A percentile compares a stretch with the other conserved stretches of the same genome.
Conservation (phyloP, 306 rosid genomes). For the Inga oerstediana region DNA sequence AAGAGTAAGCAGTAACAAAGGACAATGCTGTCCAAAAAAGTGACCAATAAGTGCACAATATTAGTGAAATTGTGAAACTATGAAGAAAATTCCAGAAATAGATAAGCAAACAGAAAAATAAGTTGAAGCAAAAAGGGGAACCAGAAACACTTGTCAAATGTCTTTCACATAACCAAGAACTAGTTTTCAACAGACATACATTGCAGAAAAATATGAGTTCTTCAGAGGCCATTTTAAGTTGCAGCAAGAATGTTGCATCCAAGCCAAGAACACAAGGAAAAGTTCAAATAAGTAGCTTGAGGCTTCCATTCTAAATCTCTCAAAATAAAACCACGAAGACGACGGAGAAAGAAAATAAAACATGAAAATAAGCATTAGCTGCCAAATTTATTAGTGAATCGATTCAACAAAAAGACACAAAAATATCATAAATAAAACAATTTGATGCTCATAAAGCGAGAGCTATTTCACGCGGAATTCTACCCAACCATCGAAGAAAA, state of each 20-base stretch:
- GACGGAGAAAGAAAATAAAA: background rate
- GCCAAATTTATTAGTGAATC: background rate
- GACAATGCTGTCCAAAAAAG: background rate
- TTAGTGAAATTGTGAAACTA: background rate
- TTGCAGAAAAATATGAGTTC: background rate
- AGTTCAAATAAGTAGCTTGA: background rate
- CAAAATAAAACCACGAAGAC: background rate
- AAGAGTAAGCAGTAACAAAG: background rate
- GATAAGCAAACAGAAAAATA: background rate
- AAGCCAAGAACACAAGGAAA: background rate
- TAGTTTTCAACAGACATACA: background rate
- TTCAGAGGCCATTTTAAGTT: background rate
- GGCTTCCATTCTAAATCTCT: conserved; percentile 9
- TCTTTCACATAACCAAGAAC: background rate
- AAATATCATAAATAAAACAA: background rate
- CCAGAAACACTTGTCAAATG: background rate
- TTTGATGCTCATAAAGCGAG: background rate
- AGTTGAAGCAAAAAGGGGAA: background rate
- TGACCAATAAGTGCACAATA: background rate
- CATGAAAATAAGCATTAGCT: background rate
- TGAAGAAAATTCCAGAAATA: background rate
- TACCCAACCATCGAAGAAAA: background rate
- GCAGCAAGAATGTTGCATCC: background rate
- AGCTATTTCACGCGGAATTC: background rate
- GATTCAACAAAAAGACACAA: background rate